phyloP scores from a whole-genome alignment of 306 rosid genomes.

The Purshia tridentata region DNA sequence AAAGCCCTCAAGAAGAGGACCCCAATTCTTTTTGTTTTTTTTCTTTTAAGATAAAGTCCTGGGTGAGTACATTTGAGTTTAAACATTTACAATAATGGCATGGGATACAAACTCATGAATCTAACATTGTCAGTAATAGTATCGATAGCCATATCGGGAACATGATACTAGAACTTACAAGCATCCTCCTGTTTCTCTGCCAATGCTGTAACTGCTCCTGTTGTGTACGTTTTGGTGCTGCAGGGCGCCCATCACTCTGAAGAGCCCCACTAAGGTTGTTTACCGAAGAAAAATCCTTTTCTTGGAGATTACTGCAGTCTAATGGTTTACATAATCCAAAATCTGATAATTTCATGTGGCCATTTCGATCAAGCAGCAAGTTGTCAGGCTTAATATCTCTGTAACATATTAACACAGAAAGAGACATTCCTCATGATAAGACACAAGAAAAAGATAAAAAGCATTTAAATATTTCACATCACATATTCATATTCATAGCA shows the following conservation, averaged over 20 bases:
- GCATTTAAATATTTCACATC: constrained; percentile 17
- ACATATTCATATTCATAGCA: constrained; percentile 6
- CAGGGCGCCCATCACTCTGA: constrained; percentile 89
- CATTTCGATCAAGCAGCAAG: constrained; percentile 86
- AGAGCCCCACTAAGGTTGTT: constrained; percentile 88
- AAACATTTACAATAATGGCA: background rate
- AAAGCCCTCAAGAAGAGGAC: background rate
- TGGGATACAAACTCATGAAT: background rate
- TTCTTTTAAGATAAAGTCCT: background rate
- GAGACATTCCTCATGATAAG: constrained; percentile 14
- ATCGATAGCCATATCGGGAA: constrained; percentile 20
- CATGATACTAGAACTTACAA: constrained; percentile 60
- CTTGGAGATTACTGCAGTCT: constrained; percentile 95
- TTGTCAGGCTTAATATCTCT: constrained; percentile 99
- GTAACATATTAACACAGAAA: constrained; percentile 35
- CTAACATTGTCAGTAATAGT: constrained; percentile 21
- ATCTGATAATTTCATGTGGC: constrained; percentile 97
- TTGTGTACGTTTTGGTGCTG: constrained; percentile 88
- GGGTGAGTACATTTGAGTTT: background rate
- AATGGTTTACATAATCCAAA: constrained; percentile 97
- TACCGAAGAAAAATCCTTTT: constrained; percentile 79
- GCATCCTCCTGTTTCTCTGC: constrained; percentile 97
- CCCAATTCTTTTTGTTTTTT: background rate
- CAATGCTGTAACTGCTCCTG: constrained; percentile 98
- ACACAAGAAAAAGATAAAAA: constrained; percentile 22